Evolutionary conservation across 805 yeast species (phyloP), one percentile per base, ranked within the genome.

Genomic region (Pichia nanzhaoensis): DNA sequence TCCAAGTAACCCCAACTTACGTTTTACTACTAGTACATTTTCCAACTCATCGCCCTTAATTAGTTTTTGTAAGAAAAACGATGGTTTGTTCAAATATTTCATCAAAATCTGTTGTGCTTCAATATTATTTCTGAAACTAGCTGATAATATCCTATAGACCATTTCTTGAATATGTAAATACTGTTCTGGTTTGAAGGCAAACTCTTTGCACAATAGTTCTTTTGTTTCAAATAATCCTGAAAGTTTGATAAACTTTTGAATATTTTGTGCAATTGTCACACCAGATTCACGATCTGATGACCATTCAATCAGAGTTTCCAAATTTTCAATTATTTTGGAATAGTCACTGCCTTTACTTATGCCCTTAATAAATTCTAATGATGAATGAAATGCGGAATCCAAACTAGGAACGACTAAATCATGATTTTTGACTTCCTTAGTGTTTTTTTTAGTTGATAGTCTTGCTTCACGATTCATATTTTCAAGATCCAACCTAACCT

Each of bases 61-160:
- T 4, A 52, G 37, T 54, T 56, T 44, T 12, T 14, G 13, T n/a
- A 58, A 30, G 34, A 56, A 53, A 14, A 54, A 53, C 16, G 41
- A 41, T 1, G 54, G 51, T 13, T 56, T 46, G 8, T 45, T 37
- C 19, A 60, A 40, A 37, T 56, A 53, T 2, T 42, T 18, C 4
- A 45, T 7, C 19, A 61, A 51, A 3, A 37, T 40, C 7, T 45
- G 36, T 37, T 56, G 58, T 1, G 66, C 64, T 3, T 51, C 75
- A 2, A 78, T 79, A 57, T 89, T 89, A 59, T 88, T 88, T 54
- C 96, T 71, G 37, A 88, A 61, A 4, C 90, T 63, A 5, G 86
- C 71, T 0, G 84, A 81, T 47, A 89, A 66, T 24, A 83, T 68
- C 49, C 88, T 68, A 13, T 78, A 73, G 1, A 79, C 60, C 37